These are phyloP conservation scores for Picea glauca DNA, from an alignment of 75 land plant species.

Conservation along the genomic window DNA sequence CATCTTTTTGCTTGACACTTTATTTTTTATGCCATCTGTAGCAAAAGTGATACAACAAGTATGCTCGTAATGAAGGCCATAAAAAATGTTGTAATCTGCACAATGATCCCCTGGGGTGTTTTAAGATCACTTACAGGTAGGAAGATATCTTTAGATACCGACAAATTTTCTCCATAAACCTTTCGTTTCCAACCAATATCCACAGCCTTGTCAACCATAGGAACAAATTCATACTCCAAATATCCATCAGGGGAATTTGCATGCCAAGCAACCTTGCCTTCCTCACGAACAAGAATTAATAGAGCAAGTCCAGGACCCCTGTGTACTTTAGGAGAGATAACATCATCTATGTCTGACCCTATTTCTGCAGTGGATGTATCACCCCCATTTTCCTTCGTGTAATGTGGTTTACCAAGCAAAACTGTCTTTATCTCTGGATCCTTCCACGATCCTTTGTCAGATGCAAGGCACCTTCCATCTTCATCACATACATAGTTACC, in stretches of 20 bases:
- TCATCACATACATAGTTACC: slow-evolving; percentile 34
- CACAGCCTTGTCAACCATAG: slow-evolving; percentile 47
- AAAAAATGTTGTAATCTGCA: too few relatives aligned
- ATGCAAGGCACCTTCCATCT: slow-evolving; percentile 61
- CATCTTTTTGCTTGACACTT: too few relatives aligned
- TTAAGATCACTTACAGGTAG: too few relatives aligned
- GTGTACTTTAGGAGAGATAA: slow-evolving; percentile 29
- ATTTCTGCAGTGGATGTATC: slow-evolving; percentile 62
- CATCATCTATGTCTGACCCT: slow-evolving; percentile 39
- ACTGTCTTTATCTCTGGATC: slow-evolving; percentile 58
- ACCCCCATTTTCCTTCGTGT: slow-evolving; percentile 45
- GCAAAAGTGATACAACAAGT: too few relatives aligned
- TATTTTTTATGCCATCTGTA: too few relatives aligned
- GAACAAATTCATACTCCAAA: slow-evolving; percentile 24
- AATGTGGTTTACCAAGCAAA: slow-evolving; percentile 34
- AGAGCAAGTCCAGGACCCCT: slow-evolving; percentile 27
- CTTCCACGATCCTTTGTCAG: slow-evolving; percentile 90
- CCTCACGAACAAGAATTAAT: too few relatives aligned
- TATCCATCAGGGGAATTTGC: slow-evolving; percentile 22
- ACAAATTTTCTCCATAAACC: slow-evolving; percentile 16
- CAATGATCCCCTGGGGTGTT: too few relatives aligned
- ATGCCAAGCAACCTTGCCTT: too few relatives aligned
- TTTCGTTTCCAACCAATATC: slow-evolving; percentile 35
- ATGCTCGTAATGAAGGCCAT: too few relatives aligned
- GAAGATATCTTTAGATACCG: too few relatives aligned